phyloP scores from a whole-genome alignment of 2,329 filamentous ascomycete genomes.

The Diaporthe ampelina region DNA sequence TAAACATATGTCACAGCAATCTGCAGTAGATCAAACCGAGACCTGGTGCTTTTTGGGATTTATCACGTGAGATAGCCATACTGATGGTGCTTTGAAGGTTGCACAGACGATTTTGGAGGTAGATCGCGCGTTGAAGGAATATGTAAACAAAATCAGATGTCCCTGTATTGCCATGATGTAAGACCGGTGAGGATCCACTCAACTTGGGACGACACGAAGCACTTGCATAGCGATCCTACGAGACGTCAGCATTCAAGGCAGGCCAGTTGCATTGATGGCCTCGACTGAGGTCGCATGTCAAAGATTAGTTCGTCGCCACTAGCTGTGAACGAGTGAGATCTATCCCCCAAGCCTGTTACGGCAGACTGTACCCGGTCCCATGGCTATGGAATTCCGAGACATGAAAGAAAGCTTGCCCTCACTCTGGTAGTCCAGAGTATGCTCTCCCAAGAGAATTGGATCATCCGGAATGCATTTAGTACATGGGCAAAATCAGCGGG shows the following conservation, averaged over 20 bases:
- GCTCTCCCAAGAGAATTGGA: too few species aligned
- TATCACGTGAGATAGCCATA: background rate
- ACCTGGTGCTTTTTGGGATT: background rate
- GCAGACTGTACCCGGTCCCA: too few species aligned
- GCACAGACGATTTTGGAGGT: background rate
- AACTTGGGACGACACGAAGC: background rate
- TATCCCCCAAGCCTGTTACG: background rate
- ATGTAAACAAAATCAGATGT: background rate
- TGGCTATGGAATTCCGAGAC: background rate
- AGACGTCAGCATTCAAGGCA: background rate
- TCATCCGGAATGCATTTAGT: background rate
- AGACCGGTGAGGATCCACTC: constrained; percentile 3
- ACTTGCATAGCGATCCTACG: background rate
- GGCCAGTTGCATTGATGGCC: background rate
- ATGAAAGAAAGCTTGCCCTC: background rate
- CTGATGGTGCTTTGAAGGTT: background rate
- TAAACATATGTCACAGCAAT: background rate
- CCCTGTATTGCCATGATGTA: background rate
- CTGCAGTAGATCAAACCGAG: background rate
- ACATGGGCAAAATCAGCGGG: background rate
- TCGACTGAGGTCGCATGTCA: background rate
- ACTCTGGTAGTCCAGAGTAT: background rate
- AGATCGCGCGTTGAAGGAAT: background rate
- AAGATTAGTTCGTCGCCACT: background rate
- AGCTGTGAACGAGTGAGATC: background rate